Evolutionary conservation across 805 yeast genomes (phyloP), one percentile per base, ranked within the genome.

Genomic region (Suhomyces sp.): DNA sequence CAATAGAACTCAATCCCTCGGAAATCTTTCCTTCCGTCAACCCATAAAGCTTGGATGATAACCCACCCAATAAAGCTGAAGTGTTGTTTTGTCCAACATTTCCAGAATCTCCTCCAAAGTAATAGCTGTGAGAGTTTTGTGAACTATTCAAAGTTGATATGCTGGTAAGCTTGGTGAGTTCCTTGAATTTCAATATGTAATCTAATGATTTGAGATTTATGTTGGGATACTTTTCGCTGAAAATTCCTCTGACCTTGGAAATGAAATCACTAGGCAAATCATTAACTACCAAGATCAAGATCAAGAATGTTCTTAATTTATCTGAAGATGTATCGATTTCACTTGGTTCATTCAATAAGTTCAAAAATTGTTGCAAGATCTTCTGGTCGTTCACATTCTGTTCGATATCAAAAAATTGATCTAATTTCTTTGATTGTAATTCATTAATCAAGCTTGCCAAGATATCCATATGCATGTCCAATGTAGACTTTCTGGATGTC

Each of bases 401-500:
- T 63, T 93, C 99, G 42, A 93, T 79, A 63, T 93, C 98, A 58
- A 91, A 93, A 48, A 90, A 84, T 37, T 88, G 79, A 52, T 95
- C 98, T 47, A 93, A 71, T 12, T 82, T 81, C 46, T 91, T 83
- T n/a, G 83, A 80, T 51, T 91, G 93, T 41, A 93, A 70, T 46
- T 88, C 88, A 53, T 81, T 79, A 40, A 93, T 74, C 34, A 93
- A 67, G 13, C 88, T 77, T 7, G 96, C 86, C 43, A 95, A 77
- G 17, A 93, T 90, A 51, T 87, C 88, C 96, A 93, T 91, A 63
- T 93, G 99, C 81, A 87, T 85, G 64, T 93, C 99, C 48, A 93
- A 82, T 20, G 88, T 79, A 35, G 79, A 72, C 58, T 93, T 93
- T 50, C 95, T 77, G 5, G 88, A 85, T 0, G 97, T 87, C 42